Evolutionary conservation across 23 red algal genomes (phyloP).

Genomic region (Gracilaria gracilis): DNA sequence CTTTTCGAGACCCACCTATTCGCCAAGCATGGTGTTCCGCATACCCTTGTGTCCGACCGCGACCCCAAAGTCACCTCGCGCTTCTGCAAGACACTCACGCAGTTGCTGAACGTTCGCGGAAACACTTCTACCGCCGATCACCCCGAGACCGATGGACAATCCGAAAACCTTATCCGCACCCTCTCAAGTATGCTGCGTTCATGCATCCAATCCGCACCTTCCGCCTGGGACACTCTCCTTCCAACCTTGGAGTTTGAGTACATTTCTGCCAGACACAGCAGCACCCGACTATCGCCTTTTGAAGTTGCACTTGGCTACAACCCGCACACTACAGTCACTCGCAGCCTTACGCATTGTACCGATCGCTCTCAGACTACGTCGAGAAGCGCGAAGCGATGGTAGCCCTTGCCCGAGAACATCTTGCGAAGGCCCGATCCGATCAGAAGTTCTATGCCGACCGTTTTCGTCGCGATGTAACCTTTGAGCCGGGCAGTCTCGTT

Average conservation of each 20-base stretch:
- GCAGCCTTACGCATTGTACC: background rate
- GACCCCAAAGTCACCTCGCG: conserved; percentile 3
- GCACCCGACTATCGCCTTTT: conserved; percentile 26
- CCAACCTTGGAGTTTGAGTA: conserved; percentile 36
- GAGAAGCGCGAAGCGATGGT: background rate
- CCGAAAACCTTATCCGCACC: conserved; percentile 28
- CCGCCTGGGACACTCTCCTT: background rate
- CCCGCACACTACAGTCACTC: background rate
- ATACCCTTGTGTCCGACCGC: background rate
- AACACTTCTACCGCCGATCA: conserved; percentile 40
- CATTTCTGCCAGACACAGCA: conserved; percentile 7
- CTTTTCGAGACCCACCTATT: conserved; percentile 5
- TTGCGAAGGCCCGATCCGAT: background rate
- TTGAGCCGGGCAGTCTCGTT: conserved; percentile 6
- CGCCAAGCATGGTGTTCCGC: background rate
- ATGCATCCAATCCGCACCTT: background rate
- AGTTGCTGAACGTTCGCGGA: background rate
- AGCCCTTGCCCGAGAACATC: background rate
- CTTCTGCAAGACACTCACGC: conserved; percentile 22
- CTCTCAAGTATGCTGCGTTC: conserved; percentile 25
- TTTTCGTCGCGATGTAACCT: background rate
- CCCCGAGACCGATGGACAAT: conserved; percentile 41
- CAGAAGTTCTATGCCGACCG: conserved; percentile 18
- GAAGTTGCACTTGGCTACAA: conserved; percentile 25
- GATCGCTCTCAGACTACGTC: background rate